Evolutionary conservation across 2,329 filamentous ascomycete species (phyloP), one percentile per base, ranked within the genome.

Genomic region (Ascochyta lentis): DNA sequence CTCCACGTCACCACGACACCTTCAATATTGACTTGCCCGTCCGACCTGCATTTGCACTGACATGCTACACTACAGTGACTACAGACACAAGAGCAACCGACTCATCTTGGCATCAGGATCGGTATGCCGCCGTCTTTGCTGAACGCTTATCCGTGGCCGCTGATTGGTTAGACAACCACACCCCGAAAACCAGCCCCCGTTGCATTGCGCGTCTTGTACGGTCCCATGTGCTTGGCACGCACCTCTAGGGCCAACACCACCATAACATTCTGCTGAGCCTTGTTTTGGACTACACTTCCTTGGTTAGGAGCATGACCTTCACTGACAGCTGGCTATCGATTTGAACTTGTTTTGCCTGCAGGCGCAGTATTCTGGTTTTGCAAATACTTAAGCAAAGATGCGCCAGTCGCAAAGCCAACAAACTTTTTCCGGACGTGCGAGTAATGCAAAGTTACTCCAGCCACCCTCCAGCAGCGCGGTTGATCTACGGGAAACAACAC

Each of bases 141-240:
- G 26, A 49, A 31, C 22, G n/a, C 45, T 49, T 54, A 54, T 54
- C 51, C 33, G 16, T 13, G n/a, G 15, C 8, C 12, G n/a, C 34
- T 43, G 26, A 54, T 54, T 54, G 51, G 51, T 34, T 43, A 26
- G 39, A 38, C 6, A 3, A 27, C 13, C 29, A 22, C 33, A 42
- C 29, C 26, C 37, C 26, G 19, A 29, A 31, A 45, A 15, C 26
- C 31, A 26, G 27, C 38, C 43, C 38, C 23, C 40, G 13, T 16
- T 42, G 45, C 33, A 45, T 54, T 54, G 51, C 51, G 51, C 51
- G 45, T 39, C 51, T 16, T n/a, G 26, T 19, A 22, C 12, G 27
- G 23, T 29, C 15, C 27, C 9, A 15, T 26, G 23, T 16, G 2
- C 50, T 54, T 43, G 44, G 49, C 47, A 27, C 23, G 4, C n/a